Evolutionary conservation across 148 eudicot species (phyloP).

Genomic region (Heliamphora exappendiculata): DNA sequence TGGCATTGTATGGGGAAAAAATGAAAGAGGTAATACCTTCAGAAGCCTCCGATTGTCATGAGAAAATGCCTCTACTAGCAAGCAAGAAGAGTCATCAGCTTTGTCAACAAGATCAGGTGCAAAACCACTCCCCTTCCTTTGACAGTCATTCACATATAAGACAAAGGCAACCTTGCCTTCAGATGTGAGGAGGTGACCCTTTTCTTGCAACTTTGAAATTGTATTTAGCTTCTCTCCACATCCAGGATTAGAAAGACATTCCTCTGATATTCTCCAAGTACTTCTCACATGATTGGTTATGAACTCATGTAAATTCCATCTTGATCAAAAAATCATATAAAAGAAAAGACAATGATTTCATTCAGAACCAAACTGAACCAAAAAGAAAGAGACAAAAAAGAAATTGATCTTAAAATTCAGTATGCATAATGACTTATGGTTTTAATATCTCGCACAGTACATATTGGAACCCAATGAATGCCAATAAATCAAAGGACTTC

Average conservation of each 20-base stretch:
- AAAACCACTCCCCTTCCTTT: slow-evolving; percentile 13
- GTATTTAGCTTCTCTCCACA: slow-evolving; percentile 26
- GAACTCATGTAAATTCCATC: slow-evolving; percentile 27
- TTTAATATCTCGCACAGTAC: not conserved
- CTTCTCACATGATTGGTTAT: slow-evolving; percentile 21
- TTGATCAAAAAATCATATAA: slow-evolving; percentile 9
- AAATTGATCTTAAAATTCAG: not conserved
- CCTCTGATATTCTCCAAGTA: slow-evolving; percentile 37
- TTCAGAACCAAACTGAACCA: not conserved
- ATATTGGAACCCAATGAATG: not conserved
- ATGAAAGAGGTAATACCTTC: slow-evolving; percentile 26
- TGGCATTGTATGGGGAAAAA: not conserved
- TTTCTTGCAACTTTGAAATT: slow-evolving; percentile 32
- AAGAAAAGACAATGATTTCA: not conserved
- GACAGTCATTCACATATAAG: slow-evolving; percentile 33
- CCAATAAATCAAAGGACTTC: not conserved
- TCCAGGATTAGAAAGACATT: slow-evolving; percentile 22
- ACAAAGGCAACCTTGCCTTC: slow-evolving; percentile 62
- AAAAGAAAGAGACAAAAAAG: not conserved
- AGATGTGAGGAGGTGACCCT: slow-evolving; percentile 45
- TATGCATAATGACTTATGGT: not conserved
- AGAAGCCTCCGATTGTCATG: slow-evolving; percentile 28
- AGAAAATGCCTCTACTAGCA: slow-evolving; percentile 30
- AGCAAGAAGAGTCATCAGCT: slow-evolving; percentile 19
- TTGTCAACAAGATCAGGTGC: slow-evolving; percentile 17